These are phyloP conservation scores for Fraxinus sp. DNA, from an alignment of 305 asterid species.

Conservation along the genomic window DNA sequence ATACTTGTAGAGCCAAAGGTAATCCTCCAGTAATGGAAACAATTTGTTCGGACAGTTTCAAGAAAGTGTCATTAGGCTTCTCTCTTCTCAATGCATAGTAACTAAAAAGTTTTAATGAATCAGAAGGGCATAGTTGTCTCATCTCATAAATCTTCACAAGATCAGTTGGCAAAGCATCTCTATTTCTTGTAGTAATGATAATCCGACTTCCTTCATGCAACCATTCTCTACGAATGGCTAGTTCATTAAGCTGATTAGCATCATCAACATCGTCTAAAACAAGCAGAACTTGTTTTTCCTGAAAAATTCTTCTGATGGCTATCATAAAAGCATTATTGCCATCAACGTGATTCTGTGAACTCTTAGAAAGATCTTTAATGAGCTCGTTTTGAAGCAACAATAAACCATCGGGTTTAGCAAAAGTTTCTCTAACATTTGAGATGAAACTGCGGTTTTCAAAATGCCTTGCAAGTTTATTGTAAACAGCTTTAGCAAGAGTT, in stretches of 20 bases:
- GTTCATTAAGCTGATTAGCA: conserved; percentile 23
- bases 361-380: conserved; percentile 17
- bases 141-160: conserved; percentile 25
- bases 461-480: conserved; percentile 28
- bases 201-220: conserved; percentile 34
- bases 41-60: conserved; percentile 19
- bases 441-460: conserved; percentile 34
- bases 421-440: conserved; percentile 29
- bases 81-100: conserved; percentile 38
- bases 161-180: conserved; percentile 7
- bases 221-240: conserved; percentile 29
- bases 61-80: conserved; percentile 23
- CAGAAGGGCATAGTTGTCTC: not conserved
- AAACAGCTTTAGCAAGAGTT: conserved; percentile 39
- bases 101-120: conserved; percentile 33
- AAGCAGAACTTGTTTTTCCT: conserved; percentile 22
- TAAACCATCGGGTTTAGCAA: conserved; percentile 22
- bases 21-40: conserved; percentile 26
- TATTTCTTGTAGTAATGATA: conserved; percentile 32
- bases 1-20: conserved; percentile 41
- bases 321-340: not conserved
- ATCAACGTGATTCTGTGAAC: not conserved
- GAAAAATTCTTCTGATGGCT: conserved; percentile 15
- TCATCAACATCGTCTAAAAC: conserved; percentile 39
- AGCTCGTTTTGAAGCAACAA: conserved; percentile 26